phyloP scores from a whole-genome alignment of 106 monocot species.

The Platanthera guangdongensis region DNA sequence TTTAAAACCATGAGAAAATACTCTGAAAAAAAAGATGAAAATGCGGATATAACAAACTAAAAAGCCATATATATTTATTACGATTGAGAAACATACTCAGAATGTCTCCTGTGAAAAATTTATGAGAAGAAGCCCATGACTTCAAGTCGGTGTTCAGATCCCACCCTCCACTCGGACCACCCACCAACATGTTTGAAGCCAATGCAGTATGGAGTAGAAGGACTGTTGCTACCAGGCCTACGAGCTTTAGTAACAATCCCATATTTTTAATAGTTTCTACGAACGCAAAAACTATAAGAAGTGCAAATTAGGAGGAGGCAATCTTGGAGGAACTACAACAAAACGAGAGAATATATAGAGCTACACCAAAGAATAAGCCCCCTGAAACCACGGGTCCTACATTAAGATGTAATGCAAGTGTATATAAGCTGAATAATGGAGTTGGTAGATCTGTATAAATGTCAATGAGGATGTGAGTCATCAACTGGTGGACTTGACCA shows the following conservation, averaged over 20 bases:
- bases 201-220: neutral
- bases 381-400: no score
- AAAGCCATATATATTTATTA: neutral
- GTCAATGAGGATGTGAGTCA: neutral
- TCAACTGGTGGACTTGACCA: neutral
- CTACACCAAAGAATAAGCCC: no score
- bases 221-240: neutral
- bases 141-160: neutral
- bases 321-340: no score
- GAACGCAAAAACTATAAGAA: neutral
- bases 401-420: no score
- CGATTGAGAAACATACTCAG: neutral
- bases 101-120: neutral
- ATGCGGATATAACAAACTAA: no score
- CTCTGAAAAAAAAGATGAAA: no score
- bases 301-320: neutral
- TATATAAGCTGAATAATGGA: no score
- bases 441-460: no score
- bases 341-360: no score
- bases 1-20: no score
- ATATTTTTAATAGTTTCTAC: neutral
- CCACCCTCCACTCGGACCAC: neutral
- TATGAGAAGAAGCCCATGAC: slow-evolving; percentile 5
- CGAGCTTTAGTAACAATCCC: neutral
- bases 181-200: neutral